Evolutionary conservation across 192 early-diverging fungal genomes (phyloP).

Genomic region (Linnemannia zychae): DNA sequence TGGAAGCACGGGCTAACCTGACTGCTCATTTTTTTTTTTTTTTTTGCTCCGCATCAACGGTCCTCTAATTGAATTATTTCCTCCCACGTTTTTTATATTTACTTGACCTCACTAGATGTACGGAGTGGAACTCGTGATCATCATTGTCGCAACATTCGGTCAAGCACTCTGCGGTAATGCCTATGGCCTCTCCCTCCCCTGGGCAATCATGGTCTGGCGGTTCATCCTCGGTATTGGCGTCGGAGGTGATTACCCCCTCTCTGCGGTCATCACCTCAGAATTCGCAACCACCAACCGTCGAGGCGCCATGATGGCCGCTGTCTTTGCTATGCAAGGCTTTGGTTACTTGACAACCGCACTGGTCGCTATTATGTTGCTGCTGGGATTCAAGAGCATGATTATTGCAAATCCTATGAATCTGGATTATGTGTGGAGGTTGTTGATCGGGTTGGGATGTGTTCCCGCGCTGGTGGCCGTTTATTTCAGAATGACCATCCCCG

Average conservation of each 20-base stretch:
- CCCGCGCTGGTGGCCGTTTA: slow-evolving; percentile 88
- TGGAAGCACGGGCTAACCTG: too few relatives aligned
- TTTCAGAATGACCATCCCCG: slow-evolving; percentile 89
- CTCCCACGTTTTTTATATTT: neutral
- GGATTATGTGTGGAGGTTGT: slow-evolving; percentile 90
- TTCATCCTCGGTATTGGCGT: slow-evolving; percentile 93
- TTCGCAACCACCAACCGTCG: slow-evolving; percentile 82
- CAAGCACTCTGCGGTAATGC: slow-evolving; percentile 81
- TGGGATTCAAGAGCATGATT: slow-evolving; percentile 73
- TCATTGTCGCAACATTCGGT: slow-evolving; percentile 89
- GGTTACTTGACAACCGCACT: slow-evolving; percentile 82
- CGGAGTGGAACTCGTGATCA: slow-evolving; percentile 91
- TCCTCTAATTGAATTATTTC: neutral
- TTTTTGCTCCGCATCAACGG: neutral
- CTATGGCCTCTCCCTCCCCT: slow-evolving; percentile 71
- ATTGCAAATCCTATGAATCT: slow-evolving; percentile 67
- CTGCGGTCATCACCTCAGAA: slow-evolving; percentile 92
- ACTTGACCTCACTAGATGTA: slow-evolving; percentile 70
- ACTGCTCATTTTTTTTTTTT: slow-evolving; percentile 1
- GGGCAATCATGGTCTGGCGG: slow-evolving; percentile 87
- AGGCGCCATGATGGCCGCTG: slow-evolving; percentile 85
- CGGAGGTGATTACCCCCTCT: slow-evolving; percentile 80
- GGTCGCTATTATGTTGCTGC: slow-evolving; percentile 74
- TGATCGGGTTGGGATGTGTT: slow-evolving; percentile 82
- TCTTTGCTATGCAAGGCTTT: slow-evolving; percentile 92